Base-by-base conservation (phyloP, 2,329 filamentous ascomycete species). In the Ophiostoma tasmaniense region DNA sequence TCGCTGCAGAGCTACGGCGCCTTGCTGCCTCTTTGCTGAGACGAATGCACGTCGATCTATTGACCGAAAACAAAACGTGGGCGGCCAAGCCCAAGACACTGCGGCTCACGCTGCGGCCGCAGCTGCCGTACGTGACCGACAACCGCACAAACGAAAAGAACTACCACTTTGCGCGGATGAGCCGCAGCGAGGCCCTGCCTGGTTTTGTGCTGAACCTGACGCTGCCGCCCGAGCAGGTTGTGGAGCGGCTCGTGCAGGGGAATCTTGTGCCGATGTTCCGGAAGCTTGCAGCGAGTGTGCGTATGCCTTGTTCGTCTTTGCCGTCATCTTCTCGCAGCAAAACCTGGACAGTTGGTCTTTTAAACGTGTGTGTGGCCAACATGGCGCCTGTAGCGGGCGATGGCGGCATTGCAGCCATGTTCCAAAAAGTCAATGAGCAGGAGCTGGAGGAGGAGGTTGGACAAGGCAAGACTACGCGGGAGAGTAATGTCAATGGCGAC, bases 361-460 rank as follows among this genome's bases (percentile, higher is more conserved):
- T 98, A 70, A 98, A 97, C 73, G 81, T 98, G 28, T 93, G 92
- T 64, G 93, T 91, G 8, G 90, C 91, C 17, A 96, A 97, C 76
- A 94, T 98, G 89, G 84, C 84, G 1, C 81, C 84, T 55, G 81
- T 80, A 20, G 86, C 85, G 11, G 85, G 84, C 37, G 81, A 80
- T n/a, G 91, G 91, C 0, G 89, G 97, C 74, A 97, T 97, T 73
- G 84, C 85, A 0, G 85, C 82, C 74, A 96, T 97, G 92, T 96
- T 97, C 76, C 39, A 33, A 87, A 82, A 74, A 83, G 82, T 68
- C 92, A 65, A 42, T 2, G 35, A 22, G 11, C 35, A 25, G 35
- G 35, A 25, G n/a, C n/a, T n/a, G 11, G 64, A 65, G 2, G 35
- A 39, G 3, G 64, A 45, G 11, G 28, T n/a, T 4, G n/a, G 35